Percentiles rank a stretch among this genome's conserved stretches.
These are phyloP conservation scores for Pascua guehoae DNA, from an alignment of 1,284 basidiomycete genomes.

Conservation along the genomic window DNA sequence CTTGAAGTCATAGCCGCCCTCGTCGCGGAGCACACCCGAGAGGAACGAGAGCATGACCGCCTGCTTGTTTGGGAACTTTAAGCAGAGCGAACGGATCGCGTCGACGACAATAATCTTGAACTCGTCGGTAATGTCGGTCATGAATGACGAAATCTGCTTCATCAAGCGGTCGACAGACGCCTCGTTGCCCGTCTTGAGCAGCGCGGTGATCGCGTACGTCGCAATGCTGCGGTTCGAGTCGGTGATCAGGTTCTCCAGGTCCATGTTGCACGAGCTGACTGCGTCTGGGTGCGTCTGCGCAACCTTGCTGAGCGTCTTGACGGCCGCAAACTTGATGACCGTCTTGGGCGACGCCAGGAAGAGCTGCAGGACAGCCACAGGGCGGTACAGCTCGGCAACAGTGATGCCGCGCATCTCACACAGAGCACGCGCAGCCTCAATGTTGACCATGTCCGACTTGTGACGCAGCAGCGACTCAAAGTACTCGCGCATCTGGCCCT, in stretches of 20 bases:
- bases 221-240: conserved; percentile 95
- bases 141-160: conserved; percentile 99
- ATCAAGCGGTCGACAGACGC: conserved; percentile 97
- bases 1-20: conserved; percentile 99
- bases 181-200: conserved; percentile 99
- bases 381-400: conserved; percentile 71
- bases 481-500: conserved; percentile 88
- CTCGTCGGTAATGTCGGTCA: conserved; percentile 99
- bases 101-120: conserved; percentile 99
- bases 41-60: conserved; percentile 92
- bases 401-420: conserved; percentile 90
- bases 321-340: conserved; percentile 94
- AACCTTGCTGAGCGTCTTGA: conserved; percentile 86
- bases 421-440: conserved; percentile 94
- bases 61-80: conserved; percentile 98
- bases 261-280: conserved; percentile 91
- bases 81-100: conserved; percentile 93
- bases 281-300: conserved; percentile 77
- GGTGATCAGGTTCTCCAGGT: conserved; percentile 95
- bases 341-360: conserved; percentile 92
- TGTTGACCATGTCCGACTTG: conserved; percentile 99
- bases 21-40: conserved; percentile 87
- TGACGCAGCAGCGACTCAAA: conserved; percentile 94
- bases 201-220: conserved; percentile 96
- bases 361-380: conserved; percentile 86